These are phyloP conservation scores for Hanseniaspora sp. DNA, from an alignment of 1,139 yeast species.

Conservation along the genomic window DNA sequence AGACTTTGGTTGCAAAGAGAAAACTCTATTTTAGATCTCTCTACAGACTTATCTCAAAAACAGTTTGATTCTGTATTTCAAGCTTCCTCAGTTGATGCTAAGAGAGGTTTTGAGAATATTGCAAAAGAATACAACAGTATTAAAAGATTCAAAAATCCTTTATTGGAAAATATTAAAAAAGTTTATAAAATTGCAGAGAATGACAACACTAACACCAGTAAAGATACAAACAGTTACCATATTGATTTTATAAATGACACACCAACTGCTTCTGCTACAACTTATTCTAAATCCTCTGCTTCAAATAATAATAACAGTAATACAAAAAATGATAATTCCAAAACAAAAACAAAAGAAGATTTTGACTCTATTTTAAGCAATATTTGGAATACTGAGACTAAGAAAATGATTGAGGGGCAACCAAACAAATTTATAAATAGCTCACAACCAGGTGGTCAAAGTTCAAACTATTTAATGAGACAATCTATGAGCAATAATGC, in stretches of 20 bases:
- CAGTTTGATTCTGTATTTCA: slow-evolving; percentile 29
- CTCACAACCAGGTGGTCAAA: not conserved
- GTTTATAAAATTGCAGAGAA: not conserved
- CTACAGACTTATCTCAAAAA: slow-evolving; percentile 27
- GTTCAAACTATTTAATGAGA: slow-evolving; percentile 12
- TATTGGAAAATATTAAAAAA: slow-evolving; percentile 43
- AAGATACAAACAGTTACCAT: not conserved
- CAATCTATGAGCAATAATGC: slow-evolving; percentile 2
- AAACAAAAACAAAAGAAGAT: not conserved
- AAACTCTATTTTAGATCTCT: slow-evolving; percentile 51
- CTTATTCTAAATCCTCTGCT: not conserved
- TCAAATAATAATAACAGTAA: not conserved
- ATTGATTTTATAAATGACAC: not conserved
- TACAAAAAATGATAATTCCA: not conserved
- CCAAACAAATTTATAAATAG: not conserved
- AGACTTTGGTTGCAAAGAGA: slow-evolving; percentile 75
- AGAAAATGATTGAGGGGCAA: slow-evolving; percentile 6
- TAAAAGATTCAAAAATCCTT: slow-evolving; percentile 57
- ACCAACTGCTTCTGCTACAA: not conserved
- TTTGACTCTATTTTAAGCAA: slow-evolving; percentile 8
- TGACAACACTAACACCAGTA: not conserved
- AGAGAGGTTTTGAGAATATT: slow-evolving; percentile 66
- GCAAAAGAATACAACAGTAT: slow-evolving; percentile 64
- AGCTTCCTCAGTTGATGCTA: slow-evolving; percentile 48
- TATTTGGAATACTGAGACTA: slow-evolving; percentile 15